Conservation (phyloP, 2,329 filamentous ascomycete genomes). For the Beauveria scarabaeidicola region DNA sequence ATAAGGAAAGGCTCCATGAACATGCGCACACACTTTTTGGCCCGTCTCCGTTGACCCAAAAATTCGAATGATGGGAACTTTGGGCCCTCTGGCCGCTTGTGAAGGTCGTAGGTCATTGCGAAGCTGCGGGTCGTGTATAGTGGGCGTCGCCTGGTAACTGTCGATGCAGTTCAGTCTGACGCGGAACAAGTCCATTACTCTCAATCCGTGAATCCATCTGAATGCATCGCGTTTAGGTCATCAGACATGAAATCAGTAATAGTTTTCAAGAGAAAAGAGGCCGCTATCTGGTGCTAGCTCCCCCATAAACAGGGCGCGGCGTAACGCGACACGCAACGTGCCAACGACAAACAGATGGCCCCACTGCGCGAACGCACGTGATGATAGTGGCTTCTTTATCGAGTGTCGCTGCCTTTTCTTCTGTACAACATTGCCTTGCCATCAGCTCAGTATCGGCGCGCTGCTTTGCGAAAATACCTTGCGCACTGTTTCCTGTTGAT, state of each 20-base stretch:
- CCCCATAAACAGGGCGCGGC: not conserved
- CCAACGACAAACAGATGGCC: not conserved
- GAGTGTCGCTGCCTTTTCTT: not conserved
- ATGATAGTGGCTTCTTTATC: constrained; percentile 12
- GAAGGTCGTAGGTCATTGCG: constrained; percentile 54
- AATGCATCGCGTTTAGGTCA: not conserved
- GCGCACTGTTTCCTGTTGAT: not conserved
- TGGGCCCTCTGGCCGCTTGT: constrained; percentile 54
- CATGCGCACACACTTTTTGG: constrained; percentile 90
- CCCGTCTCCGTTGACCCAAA: constrained; percentile 93
- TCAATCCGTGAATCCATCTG: constrained; percentile 15
- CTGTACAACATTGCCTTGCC: not conserved
- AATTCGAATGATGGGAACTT: constrained; percentile 77
- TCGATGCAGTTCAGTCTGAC: constrained; percentile 94
- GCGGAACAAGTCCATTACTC: constrained; percentile 60
- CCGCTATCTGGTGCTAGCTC: not conserved
- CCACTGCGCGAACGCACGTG: constrained; percentile 23
- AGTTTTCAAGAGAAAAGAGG: not conserved
- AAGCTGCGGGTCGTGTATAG: constrained; percentile 72
- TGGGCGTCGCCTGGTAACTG: constrained; percentile 76
- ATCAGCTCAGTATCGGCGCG: not conserved
- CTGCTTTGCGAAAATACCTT: not conserved
- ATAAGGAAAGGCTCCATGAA: constrained; percentile 94
- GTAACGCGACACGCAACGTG: constrained; percentile 6
- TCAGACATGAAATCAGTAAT: not conserved